A percentile compares a stretch with the other conserved stretches of the same genome.
Conservation (phyloP, 2,329 filamentous ascomycete species). For the Ascochyta pisi region DNA sequence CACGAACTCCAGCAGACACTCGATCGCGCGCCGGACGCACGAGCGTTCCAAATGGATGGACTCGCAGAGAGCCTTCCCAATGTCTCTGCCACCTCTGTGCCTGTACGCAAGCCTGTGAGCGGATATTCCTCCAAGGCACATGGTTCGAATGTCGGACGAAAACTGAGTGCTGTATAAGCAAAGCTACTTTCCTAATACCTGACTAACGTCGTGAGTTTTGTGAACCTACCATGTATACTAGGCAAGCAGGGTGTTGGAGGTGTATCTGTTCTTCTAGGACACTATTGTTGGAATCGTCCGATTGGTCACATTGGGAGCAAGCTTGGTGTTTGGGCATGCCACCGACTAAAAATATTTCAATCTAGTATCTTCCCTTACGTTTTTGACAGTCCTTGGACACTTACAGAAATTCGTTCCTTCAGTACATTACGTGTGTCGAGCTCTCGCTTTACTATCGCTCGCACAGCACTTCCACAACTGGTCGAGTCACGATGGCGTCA, state of each 20-base stretch:
- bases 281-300: not conserved
- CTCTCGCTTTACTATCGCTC: not conserved
- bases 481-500: not conserved
- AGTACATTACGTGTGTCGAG: not conserved
- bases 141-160: not conserved
- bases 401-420: not conserved
- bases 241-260: not conserved
- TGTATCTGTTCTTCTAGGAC: not conserved
- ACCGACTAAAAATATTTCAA: not conserved
- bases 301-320: constrained; percentile 10
- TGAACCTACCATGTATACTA: not conserved
- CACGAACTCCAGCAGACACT: constrained; percentile 16
- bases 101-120: constrained; percentile 25
- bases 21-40: constrained; percentile 11
- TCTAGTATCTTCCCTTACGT: not conserved
- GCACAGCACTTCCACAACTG: not conserved
- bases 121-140: not conserved
- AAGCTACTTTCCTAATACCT: not conserved
- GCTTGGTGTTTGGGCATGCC: constrained; percentile 4
- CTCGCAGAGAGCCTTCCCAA: constrained; percentile 19
- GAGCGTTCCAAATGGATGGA: constrained; percentile 17
- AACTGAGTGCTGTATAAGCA: not conserved
- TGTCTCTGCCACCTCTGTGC: constrained; percentile 12
- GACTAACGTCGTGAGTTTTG: not conserved
- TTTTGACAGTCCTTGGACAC: not conserved